Percentiles rank a stretch among this genome's conserved stretches.
Evolutionary conservation across 768 basidiomycete species (phyloP).

Genomic region (Astraeus odoratus): DNA sequence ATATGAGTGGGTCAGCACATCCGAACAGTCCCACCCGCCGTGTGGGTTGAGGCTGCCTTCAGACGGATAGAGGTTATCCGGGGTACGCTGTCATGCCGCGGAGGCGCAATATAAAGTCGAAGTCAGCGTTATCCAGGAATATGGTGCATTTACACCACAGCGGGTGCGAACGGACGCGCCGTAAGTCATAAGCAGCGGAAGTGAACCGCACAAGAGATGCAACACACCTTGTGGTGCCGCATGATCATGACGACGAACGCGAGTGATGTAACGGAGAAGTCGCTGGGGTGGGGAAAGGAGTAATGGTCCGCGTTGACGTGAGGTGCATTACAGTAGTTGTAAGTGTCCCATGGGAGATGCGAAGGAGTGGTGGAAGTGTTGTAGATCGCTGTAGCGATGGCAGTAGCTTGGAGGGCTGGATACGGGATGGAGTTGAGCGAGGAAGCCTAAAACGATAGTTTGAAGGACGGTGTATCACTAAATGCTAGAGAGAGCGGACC

Average conservation of each 20-base stretch:
- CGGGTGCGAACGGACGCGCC: too few species aligned
- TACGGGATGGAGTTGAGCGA: too few species aligned
- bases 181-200: neutral
- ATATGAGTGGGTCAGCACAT: slow-evolving; percentile 33
- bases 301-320: slow-evolving; percentile 38
- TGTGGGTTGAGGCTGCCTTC: slow-evolving; percentile 35
- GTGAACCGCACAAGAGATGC: too few species aligned
- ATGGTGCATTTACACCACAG: neutral
- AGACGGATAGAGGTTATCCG: slow-evolving; percentile 41
- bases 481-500: too few species aligned
- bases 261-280: slow-evolving; percentile 25
- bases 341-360: slow-evolving; percentile 40
- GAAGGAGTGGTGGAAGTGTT: slow-evolving; percentile 37
- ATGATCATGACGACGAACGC: slow-evolving; percentile 38
- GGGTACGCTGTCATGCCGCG: slow-evolving; percentile 32
- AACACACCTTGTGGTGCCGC: slow-evolving; percentile 41
- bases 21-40: slow-evolving; percentile 35
- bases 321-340: slow-evolving; percentile 49
- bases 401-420: too few species aligned
- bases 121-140: too few species aligned
- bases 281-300: slow-evolving; percentile 19
- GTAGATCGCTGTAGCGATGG: too few species aligned
- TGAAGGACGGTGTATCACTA: too few species aligned
- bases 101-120: neutral
- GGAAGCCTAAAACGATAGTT: too few species aligned